Evolutionary conservation across 805 yeast genomes (phyloP), one percentile per base, ranked within the genome.

Genomic region (Spathaspora boniae): DNA sequence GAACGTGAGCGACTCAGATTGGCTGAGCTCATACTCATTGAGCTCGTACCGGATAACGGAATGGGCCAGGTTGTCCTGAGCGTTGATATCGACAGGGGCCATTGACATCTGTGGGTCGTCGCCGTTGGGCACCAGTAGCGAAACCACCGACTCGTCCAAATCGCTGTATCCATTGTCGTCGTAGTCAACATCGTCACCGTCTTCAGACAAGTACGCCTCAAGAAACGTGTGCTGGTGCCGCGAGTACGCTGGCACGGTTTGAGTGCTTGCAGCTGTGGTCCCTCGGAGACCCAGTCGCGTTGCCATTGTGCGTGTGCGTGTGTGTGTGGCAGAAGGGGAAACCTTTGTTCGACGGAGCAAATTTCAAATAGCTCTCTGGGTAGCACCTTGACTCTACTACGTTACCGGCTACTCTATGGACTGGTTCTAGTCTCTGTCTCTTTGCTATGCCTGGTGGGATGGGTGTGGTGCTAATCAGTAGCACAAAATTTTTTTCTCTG

Each of bases 1-100:
- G 38, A 66, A 64, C 2, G 66, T 58, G 24, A 65, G 47, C n/a
- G 69, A 61, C 33, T 66, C 70, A 2, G 68, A 62, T 42, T 56
- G 68, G 46, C 51, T 58, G 27, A 64, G 50, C 39, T 66, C 72
- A 40, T 62, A 64, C 27, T 63, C 67, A 32, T 37, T 36, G 15
- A 25, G 23, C 6, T 16, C 12, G 36, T 14, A 7, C n/a, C n/a
- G n/a, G n/a, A n/a, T n/a, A n/a, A n/a, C n/a, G n/a, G n/a, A n/a
- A n/a, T n/a, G n/a, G n/a, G n/a, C n/a, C n/a, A n/a, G n/a, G n/a
- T n/a, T n/a, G n/a, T n/a, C n/a, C n/a, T n/a, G n/a, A n/a, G n/a
- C n/a, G n/a, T n/a, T n/a, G n/a, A n/a, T n/a, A n/a, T n/a, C n/a
- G n/a, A n/a, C n/a, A n/a, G n/a, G n/a, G 31, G 4, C 16, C 26